Evolutionary conservation across 2,329 filamentous ascomycete genomes (phyloP), one percentile per base, ranked within the genome.

Genomic region (Aspergillus sp.): DNA sequence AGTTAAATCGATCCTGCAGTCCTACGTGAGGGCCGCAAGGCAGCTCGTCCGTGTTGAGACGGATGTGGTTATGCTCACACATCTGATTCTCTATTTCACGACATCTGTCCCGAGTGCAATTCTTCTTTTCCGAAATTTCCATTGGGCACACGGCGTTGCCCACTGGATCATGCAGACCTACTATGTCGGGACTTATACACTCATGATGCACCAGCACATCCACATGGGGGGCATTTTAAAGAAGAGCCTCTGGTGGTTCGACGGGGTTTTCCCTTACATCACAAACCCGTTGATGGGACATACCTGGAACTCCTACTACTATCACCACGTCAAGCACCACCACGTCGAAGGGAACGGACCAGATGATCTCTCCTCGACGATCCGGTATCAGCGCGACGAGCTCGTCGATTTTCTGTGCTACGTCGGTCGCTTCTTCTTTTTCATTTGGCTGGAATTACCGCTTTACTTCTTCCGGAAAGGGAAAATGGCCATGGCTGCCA

Each of bases 141-240:
- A 80, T 9, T 90, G 84, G 75, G 63, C 83, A 39, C 90, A 92
- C 71, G 90, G 82, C 9, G 64, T 90, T 15, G 64, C 86, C 27
- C 90, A 93, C 68, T 78, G 81, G 53, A 67, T 83, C 9, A 86
- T 91, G 79, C 85, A 89, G 66, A 75, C 83, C 34, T 89, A 82
- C 70, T 92, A 87, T 68, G 83, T 86, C 52, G 89, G 89, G 7
- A 80, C 86, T 2, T 93, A 91, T 75, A 93, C 89, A 0, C 79
- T 93, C 39, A 86, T 93, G 83, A 89, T 90, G 82, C 90, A 93
- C 67, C 89, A 93, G 68, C 90, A 93, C 71, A 93, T 93, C 65
- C 90, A 93, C 70, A 86, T 86, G 78, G 82, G 86, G 46, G 90
- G 90, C 15, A 79, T 93, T 3, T 75, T 93, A 37, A 74, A 79